Percentiles rank a stretch among this genome's conserved stretches.
Evolutionary conservation across 306 rosid genomes (phyloP).

Genomic region (Sicyos baderoa): DNA sequence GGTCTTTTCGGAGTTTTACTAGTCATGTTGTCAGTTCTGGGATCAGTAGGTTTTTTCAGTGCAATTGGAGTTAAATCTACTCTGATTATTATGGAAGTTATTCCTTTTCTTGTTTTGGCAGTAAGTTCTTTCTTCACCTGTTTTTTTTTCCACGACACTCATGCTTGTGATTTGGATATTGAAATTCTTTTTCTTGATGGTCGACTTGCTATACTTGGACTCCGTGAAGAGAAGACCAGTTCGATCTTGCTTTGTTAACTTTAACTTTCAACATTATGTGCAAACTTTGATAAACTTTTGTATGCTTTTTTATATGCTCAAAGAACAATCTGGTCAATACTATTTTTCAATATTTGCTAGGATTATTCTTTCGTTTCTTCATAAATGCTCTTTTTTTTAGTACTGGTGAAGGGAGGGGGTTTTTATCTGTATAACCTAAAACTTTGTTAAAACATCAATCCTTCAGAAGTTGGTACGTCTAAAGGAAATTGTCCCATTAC

Average conservation of each 20-base stretch:
- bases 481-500: background rate
- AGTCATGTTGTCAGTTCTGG: conserved; percentile 91
- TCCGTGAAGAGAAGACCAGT: background rate
- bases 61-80: conserved; percentile 90
- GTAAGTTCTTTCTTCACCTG: conserved; percentile 47
- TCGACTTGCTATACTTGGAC: conserved; percentile 4
- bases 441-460: background rate
- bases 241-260: conserved; percentile 4
- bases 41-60: conserved; percentile 87
- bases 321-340: background rate
- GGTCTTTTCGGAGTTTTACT: conserved; percentile 91
- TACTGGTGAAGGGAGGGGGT: conserved; percentile 8
- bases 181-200: background rate
- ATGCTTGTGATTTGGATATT: background rate
- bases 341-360: background rate
- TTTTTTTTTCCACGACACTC: background rate
- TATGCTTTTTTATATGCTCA: background rate
- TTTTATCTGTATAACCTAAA: conserved; percentile 2
- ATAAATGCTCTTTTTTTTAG: background rate
- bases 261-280: background rate
- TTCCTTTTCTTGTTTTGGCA: conserved; percentile 96
- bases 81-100: conserved; percentile 93
- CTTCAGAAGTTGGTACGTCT: background rate
- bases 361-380: conserved; percentile 8
- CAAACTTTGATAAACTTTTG: background rate